A percentile compares a stretch with the other conserved stretches of the same genome.
phyloP scores from a whole-genome alignment of 352 stramenopile genomes.

The Sclerospora graminicola region DNA sequence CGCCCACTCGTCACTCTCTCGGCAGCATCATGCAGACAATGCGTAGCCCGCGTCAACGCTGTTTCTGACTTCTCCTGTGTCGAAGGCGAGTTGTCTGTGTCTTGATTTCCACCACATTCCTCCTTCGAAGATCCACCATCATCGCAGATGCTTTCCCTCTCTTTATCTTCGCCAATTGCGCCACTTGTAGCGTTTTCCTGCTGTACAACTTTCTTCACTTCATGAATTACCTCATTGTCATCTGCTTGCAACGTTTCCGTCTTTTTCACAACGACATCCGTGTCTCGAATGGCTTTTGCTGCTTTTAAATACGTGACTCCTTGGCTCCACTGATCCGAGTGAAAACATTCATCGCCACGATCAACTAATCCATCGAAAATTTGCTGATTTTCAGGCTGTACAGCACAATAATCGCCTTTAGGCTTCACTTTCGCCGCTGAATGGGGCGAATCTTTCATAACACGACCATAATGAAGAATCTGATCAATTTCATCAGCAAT shows the following conservation, averaged over 20 bases:
- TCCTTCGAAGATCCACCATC: not conserved
- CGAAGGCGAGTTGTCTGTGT: not conserved
- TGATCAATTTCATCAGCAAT: constrained; percentile 59
- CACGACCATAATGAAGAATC: constrained; percentile 42
- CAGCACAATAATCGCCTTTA: constrained; percentile 31
- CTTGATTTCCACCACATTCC: not conserved
- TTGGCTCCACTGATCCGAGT: constrained; percentile 31
- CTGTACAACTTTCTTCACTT: not conserved
- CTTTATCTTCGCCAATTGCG: not conserved
- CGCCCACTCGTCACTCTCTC: not conserved
- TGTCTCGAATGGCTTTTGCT: constrained; percentile 34
- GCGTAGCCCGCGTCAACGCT: not conserved
- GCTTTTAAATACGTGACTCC: constrained; percentile 50
- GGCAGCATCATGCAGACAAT: constrained; percentile 1
- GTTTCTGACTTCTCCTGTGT: not conserved
- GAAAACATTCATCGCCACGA: constrained; percentile 47
- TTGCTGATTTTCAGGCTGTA: constrained; percentile 37
- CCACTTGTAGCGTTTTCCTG: not conserved
- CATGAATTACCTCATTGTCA: not conserved
- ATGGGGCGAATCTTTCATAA: constrained; percentile 23
- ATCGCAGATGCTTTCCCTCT: not conserved
- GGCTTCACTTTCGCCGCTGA: constrained; percentile 16
- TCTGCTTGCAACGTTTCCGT: constrained; percentile 10
- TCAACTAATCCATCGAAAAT: constrained; percentile 43
- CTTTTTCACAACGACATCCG: constrained; percentile 31